Base-by-base conservation (phyloP, 2,329 filamentous ascomycete species). In the Colletotrichum higginsianum region DNA sequence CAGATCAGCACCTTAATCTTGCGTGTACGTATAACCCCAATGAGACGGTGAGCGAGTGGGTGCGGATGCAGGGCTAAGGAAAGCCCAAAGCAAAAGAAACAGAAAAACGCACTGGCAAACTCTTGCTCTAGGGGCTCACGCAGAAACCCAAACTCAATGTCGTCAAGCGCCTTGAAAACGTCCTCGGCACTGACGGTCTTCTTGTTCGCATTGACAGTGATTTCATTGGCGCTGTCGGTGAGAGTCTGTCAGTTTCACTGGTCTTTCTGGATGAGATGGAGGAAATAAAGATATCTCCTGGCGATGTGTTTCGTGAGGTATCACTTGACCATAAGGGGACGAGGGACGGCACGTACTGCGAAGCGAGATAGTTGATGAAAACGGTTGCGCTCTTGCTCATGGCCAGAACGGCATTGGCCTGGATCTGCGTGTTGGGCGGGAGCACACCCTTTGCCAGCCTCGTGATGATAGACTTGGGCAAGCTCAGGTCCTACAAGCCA, bases 301-400 rank as follows among this genome's bases (percentile, higher is more conserved):
- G 16, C 30, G 40, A 35, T 21, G n/a, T 18, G 35, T 52, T 46
- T 47, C 35, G 26, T 7, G 3, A 53, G 30, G 38, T 12, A n/a
- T n/a, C 5, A 16, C 15, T 9, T 23, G 30, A 18, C 16, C 26
- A 38, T 21, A 30, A 18, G 53, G 6, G 8, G 12, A 7, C n/a
- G 35, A 52, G 35, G 12, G 40, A 4, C n/a, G 15, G 18, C 26
- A 86, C 92, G 66, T 87, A 96, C 93, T 91, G 89, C 73, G 90
- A 88, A 55, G 93, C 91, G 42, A 96, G 85, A 80, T 95, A 94
- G 82, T 90, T 96, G 76, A 96, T 92, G 78, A 96, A 96, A 0
- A 96, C 91, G 1, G 93, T 95, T 9, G 94, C 92, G 81, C 92
- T 93, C 83, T 95, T 95, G 75, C 90, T 92, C 84, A 96, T 88